Percentiles rank a stretch among this genome's conserved stretches.
Conservation (phyloP, 257 asterid species). For the Galeopsis tetrahit region DNA sequence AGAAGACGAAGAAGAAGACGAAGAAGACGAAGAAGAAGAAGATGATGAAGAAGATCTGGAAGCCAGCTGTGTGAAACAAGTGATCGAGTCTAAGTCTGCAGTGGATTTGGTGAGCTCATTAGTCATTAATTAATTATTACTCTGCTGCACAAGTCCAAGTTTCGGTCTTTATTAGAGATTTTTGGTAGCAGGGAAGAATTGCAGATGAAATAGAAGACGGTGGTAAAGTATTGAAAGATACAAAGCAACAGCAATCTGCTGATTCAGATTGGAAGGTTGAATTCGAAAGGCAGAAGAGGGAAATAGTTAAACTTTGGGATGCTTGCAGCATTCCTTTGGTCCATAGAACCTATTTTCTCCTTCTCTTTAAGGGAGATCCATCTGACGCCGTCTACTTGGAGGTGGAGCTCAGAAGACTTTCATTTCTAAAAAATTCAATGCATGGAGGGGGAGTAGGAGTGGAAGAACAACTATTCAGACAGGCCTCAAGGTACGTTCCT, state of each 20-base stretch:
- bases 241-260: conserved; percentile 30
- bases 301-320: conserved; percentile 77
- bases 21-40: conserved; percentile 35
- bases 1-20: not conserved
- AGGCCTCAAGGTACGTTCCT: conserved; percentile 51
- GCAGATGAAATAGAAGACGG: conserved; percentile 21
- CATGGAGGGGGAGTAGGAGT: conserved; percentile 38
- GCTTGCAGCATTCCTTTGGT: conserved; percentile 65
- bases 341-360: conserved; percentile 77
- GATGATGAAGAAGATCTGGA: conserved; percentile 29
- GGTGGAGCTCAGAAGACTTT: conserved; percentile 84
- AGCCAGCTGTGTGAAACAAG: conserved; percentile 20
- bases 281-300: conserved; percentile 67
- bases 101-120: conserved; percentile 42
- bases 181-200: conserved; percentile 34
- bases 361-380: conserved; percentile 85
- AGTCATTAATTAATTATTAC: not conserved
- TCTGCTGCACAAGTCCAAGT: not conserved
- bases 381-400: conserved; percentile 85
- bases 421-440: conserved; percentile 61
- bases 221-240: conserved; percentile 24
- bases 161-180: conserved; percentile 17
- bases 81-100: conserved; percentile 36
- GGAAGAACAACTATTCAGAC: conserved; percentile 36
- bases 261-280: conserved; percentile 53